Evolutionary conservation across 2,329 filamentous ascomycete genomes (phyloP).

Genomic region (Verticillium alfalfae): DNA sequence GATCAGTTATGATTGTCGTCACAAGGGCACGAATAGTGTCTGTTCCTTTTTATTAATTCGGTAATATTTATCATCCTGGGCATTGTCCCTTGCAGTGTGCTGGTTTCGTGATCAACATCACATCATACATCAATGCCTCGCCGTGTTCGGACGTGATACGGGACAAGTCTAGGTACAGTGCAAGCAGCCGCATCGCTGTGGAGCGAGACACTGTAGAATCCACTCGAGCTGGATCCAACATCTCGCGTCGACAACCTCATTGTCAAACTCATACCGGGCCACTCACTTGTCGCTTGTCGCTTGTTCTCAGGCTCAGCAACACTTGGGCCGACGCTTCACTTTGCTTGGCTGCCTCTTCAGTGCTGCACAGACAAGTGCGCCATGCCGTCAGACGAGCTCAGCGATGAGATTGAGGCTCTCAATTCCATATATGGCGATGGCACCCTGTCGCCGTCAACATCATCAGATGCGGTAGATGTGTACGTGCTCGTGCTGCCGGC

Average conservation of each 20-base stretch:
- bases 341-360: background rate
- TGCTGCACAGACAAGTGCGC: background rate
- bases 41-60: background rate
- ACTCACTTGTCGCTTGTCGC: background rate
- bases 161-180: background rate
- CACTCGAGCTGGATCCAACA: background rate
- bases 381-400: slow-evolving; percentile 12
- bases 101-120: background rate
- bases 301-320: background rate
- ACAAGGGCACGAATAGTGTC: background rate
- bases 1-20: background rate
- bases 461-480: slow-evolving; percentile 30
- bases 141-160: too few relatives aligned
- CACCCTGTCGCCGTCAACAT: slow-evolving; percentile 46
- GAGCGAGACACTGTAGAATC: background rate
- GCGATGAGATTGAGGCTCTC: slow-evolving; percentile 73
- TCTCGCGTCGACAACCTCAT: background rate
- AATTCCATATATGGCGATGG: slow-evolving; percentile 76
- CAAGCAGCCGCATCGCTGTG: background rate
- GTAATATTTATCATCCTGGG: too few relatives aligned
- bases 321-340: too few relatives aligned
- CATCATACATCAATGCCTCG: too few relatives aligned
- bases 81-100: too few relatives aligned
- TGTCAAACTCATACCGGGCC: background rate
- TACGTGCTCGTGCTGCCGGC: slow-evolving; percentile 56